phyloP scores from a whole-genome alignment of 2,329 filamentous ascomycete species.

The Metarhizium sp. region DNA sequence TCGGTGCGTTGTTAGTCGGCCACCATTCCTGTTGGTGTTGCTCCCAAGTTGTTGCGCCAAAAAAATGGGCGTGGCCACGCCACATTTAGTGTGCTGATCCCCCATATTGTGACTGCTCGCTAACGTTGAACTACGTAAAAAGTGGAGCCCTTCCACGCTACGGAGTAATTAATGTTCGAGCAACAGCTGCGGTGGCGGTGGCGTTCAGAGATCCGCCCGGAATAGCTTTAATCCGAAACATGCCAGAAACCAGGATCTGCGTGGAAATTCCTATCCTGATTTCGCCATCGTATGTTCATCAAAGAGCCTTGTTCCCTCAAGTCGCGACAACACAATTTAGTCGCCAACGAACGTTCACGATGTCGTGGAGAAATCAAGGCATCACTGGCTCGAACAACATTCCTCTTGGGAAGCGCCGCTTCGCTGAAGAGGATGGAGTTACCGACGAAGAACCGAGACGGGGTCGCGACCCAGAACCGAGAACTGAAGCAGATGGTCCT shows the following conservation, averaged over 20 bases:
- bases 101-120: no score
- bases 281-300: neutral
- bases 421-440: conserved; percentile 50
- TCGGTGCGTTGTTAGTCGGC: no score
- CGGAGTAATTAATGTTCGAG: neutral
- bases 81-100: no score
- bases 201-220: neutral
- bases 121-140: no score
- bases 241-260: neutral
- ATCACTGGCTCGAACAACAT: conserved; percentile 99
- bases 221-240: neutral
- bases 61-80: no score
- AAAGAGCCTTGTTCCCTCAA: no score
- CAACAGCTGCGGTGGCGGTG: neutral
- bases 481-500: conserved; percentile 61
- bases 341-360: conserved; percentile 21
- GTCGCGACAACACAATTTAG: neutral
- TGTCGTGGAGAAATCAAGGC: conserved; percentile 66
- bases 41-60: no score
- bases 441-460: conserved; percentile 58
- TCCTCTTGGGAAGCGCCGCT: conserved; percentile 78
- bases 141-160: neutral
- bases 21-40: no score
- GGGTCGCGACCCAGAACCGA: conserved; percentile 81
- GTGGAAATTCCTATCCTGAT: neutral